Evolutionary conservation across 2,329 filamentous ascomycete species (phyloP).

Genomic region (Alternaria sp.): DNA sequence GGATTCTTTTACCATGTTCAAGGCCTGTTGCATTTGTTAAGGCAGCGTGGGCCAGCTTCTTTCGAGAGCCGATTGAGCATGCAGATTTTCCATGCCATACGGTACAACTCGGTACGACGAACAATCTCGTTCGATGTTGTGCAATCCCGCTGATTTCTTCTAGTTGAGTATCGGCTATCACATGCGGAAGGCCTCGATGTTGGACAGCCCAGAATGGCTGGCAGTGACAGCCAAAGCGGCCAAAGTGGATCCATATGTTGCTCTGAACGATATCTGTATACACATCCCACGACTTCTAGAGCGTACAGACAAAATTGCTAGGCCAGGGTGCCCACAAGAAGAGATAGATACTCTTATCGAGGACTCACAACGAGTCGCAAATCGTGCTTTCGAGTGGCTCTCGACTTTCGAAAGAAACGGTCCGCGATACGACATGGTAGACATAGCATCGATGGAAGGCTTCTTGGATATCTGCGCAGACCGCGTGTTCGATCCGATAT

Average conservation of each 20-base stretch:
- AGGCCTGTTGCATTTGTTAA: slow-evolving; percentile 44
- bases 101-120: slow-evolving; percentile 44
- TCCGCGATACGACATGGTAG: slow-evolving; percentile 39
- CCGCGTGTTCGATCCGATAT: slow-evolving; percentile 39
- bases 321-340: slow-evolving; percentile 7
- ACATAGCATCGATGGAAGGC: slow-evolving; percentile 32
- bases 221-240: slow-evolving; percentile 40
- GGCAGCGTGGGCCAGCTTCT: slow-evolving; percentile 43
- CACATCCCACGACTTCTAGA: slow-evolving; percentile 47
- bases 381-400: slow-evolving; percentile 41
- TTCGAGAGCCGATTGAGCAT: slow-evolving; percentile 41
- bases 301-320: slow-evolving; percentile 36
- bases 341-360: slow-evolving; percentile 37
- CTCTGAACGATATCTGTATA: slow-evolving; percentile 45
- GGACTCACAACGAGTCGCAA: slow-evolving; percentile 37
- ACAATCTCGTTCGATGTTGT: not conserved
- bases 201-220: slow-evolving; percentile 46
- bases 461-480: slow-evolving; percentile 41
- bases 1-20: slow-evolving; percentile 51
- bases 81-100: slow-evolving; percentile 47
- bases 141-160: slow-evolving; percentile 13
- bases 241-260: slow-evolving; percentile 45
- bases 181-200: slow-evolving; percentile 46
- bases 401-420: slow-evolving; percentile 41
- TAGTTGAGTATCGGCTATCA: slow-evolving; percentile 48